Percentiles rank a stretch among this genome's conserved stretches.
These are phyloP conservation scores for Inonotus hispidus DNA, from an alignment of 1,284 basidiomycete genomes.

Conservation along the genomic window DNA sequence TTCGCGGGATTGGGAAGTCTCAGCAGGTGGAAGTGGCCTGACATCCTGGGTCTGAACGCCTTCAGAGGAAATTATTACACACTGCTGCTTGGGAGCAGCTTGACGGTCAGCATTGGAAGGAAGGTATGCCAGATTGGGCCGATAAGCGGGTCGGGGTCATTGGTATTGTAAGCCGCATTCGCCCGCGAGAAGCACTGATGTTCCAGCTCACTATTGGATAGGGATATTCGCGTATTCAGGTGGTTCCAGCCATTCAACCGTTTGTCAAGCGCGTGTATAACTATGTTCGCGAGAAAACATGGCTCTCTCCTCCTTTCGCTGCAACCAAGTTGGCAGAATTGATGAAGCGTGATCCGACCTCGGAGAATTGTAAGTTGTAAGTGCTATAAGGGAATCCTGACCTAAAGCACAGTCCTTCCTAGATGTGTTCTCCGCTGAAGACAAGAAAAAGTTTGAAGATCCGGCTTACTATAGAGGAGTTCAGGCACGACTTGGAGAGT, in stretches of 20 bases:
- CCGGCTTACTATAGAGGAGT: conserved; percentile 43
- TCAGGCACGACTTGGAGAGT: conserved; percentile 48
- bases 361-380: conserved; percentile 39
- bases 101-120: conserved; percentile 38
- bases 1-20: conserved; percentile 42
- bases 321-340: conserved; percentile 35
- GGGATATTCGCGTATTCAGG: conserved; percentile 61
- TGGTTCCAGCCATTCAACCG: conserved; percentile 55
- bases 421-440: conserved; percentile 50
- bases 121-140: conserved; percentile 43
- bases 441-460: conserved; percentile 47
- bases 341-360: conserved; percentile 30
- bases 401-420: neutral
- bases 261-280: conserved; percentile 46
- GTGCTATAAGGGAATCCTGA: neutral
- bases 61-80: conserved; percentile 50
- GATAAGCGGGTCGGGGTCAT: conserved; percentile 56
- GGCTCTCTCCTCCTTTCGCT: conserved; percentile 49
- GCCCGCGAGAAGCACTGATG: neutral
- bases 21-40: conserved; percentile 54
- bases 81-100: conserved; percentile 52
- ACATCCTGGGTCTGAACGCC: conserved; percentile 44
- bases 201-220: conserved; percentile 21
- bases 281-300: conserved; percentile 57
- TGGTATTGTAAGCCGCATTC: conserved; percentile 45